These are phyloP conservation scores for Basipetospora chlamydospora DNA, from an alignment of 2,329 filamentous ascomycete species.

Conservation along the genomic window DNA sequence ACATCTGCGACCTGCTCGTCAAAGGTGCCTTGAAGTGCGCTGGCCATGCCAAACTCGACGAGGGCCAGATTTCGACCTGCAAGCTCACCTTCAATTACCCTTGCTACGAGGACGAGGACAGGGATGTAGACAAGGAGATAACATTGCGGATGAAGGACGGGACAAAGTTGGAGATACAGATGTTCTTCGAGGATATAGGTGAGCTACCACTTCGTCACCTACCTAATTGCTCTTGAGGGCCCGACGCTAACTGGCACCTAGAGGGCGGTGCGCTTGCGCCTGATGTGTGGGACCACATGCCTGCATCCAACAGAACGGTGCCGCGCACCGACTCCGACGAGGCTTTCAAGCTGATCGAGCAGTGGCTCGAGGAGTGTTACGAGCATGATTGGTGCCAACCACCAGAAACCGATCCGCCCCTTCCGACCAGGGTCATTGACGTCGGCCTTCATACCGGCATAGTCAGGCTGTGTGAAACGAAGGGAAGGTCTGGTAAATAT, in stretches of 20 bases:
- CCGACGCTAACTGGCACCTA: neutral
- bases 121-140: slow-evolving; percentile 1
- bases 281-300: neutral
- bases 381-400: neutral
- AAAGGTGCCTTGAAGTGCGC: neutral
- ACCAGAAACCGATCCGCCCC: neutral
- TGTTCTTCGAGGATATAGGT: neutral
- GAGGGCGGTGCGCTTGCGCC: neutral
- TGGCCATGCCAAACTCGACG: neutral
- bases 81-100: neutral
- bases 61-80: neutral
- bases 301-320: neutral
- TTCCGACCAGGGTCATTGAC: slow-evolving; percentile 1
- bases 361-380: neutral
- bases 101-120: neutral
- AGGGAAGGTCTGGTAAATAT: slow-evolving; percentile 1
- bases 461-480: neutral
- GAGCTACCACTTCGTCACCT: neutral
- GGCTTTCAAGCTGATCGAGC: neutral
- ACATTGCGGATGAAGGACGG: neutral
- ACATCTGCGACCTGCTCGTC: neutral
- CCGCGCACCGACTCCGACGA: neutral
- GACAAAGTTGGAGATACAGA: neutral
- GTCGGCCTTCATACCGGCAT: neutral
- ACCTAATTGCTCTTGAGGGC: neutral